These are phyloP conservation scores for Aplosporella prunicola DNA, from an alignment of 2,329 filamentous ascomycete species.

Conservation along the genomic window DNA sequence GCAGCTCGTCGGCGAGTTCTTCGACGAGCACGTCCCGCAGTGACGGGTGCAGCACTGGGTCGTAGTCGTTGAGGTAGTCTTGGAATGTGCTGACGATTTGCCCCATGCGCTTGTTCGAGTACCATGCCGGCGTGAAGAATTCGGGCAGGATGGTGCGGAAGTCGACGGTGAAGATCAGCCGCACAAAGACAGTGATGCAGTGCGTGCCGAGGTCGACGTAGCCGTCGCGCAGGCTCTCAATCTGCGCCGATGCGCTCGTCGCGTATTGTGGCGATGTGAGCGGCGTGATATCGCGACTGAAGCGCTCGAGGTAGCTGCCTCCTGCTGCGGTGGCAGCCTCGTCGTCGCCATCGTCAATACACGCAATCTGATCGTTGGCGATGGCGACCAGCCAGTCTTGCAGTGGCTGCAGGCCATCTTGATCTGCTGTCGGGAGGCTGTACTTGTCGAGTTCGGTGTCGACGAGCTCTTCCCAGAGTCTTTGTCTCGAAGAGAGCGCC, in stretches of 20 bases:
- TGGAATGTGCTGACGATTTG: constrained; percentile 92
- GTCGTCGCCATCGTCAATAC: constrained; percentile 74
- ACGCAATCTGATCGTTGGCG: constrained; percentile 97
- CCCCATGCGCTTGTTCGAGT: constrained; percentile 75
- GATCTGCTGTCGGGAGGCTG: constrained; percentile 45
- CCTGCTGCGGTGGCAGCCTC: constrained; percentile 36
- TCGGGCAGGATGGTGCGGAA: constrained; percentile 74
- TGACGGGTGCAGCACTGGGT: constrained; percentile 71
- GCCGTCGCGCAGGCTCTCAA: constrained; percentile 69
- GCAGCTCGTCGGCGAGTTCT: constrained; percentile 83
- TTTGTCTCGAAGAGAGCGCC: constrained; percentile 71
- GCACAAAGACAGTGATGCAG: constrained; percentile 79
- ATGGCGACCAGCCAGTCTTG: constrained; percentile 93
- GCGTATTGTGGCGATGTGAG: constrained; percentile 74
- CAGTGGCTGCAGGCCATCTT: constrained; percentile 62
- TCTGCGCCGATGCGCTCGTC: constrained; percentile 59
- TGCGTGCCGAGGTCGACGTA: constrained; percentile 94
- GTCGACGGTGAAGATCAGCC: constrained; percentile 82
- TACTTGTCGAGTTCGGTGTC: constrained; percentile 76
- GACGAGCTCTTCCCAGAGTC: constrained; percentile 77
- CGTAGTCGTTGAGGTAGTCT: constrained; percentile 87
- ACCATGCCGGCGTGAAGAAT: constrained; percentile 90
- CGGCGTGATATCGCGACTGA: constrained; percentile 72
- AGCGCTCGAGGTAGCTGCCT: constrained; percentile 77
- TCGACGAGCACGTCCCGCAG: constrained; percentile 87